Conservation (phyloP, 2,329 filamentous ascomycete genomes). For the Microascus cirrosus region DNA sequence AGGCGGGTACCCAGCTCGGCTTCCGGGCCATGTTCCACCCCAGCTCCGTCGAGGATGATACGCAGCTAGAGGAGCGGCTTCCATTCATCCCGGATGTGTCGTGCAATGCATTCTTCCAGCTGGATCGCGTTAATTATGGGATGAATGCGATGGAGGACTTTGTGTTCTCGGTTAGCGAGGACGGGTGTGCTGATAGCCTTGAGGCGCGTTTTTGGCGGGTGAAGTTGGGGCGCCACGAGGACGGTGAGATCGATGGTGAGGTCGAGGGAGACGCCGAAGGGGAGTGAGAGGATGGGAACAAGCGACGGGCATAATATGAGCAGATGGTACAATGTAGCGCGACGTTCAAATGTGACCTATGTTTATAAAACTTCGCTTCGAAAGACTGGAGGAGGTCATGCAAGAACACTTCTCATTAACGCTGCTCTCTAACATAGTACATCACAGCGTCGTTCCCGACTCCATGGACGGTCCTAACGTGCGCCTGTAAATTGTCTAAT, state of each 20-base stretch:
- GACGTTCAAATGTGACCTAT: too few species aligned
- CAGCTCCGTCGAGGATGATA: background rate
- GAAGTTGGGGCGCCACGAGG: background rate
- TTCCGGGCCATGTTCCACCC: conserved; percentile 21
- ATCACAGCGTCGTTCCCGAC: background rate
- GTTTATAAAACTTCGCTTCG: background rate
- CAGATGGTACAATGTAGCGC: background rate
- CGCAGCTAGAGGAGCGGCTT: background rate
- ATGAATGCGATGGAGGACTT: conserved; percentile 3
- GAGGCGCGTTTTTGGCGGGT: conserved; percentile 1
- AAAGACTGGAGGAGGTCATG: too few species aligned
- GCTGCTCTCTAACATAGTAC: background rate
- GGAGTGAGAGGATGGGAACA: background rate
- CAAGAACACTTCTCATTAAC: background rate
- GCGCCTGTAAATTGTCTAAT: background rate
- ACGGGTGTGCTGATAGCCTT: background rate
- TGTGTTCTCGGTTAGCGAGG: background rate
- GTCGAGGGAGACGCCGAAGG: background rate
- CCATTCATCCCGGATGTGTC: background rate
- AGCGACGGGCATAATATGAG: background rate
- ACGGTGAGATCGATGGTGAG: background rate
- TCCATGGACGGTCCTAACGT: background rate
- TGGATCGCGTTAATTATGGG: background rate
- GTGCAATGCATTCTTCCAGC: background rate
- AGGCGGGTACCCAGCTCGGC: conserved; percentile 11